Percentiles rank a stretch among this genome's conserved stretches.
These are phyloP conservation scores for Blastomyces parvus DNA, from an alignment of 2,329 filamentous ascomycete genomes.

Conservation along the genomic window DNA sequence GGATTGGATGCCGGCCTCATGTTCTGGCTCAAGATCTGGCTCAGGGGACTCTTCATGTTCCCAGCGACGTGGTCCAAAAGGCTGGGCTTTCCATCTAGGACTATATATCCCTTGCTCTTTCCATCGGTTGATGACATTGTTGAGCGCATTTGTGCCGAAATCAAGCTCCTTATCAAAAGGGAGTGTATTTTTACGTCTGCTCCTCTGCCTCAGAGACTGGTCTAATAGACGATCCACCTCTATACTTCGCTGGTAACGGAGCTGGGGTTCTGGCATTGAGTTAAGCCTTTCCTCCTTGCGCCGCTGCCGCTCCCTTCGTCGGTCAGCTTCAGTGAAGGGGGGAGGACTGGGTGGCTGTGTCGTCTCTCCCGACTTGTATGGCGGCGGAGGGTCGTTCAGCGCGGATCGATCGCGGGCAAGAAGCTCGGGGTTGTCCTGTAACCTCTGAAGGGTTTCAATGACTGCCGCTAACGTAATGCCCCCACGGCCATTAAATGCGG, in stretches of 20 bases:
- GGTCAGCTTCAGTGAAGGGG: background rate
- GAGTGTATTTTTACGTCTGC: background rate
- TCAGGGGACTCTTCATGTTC: conserved; percentile 5
- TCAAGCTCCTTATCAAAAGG: background rate
- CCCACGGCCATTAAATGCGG: background rate
- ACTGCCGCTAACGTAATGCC: background rate
- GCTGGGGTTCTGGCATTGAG: background rate
- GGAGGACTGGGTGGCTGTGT: background rate
- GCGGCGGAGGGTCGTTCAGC: background rate
- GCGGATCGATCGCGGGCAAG: background rate
- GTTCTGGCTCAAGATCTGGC: conserved; percentile 8
- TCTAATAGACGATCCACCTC: background rate
- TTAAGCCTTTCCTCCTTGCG: background rate
- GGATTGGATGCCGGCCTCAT: conserved; percentile 10
- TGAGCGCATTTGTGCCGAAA: conserved; percentile 1
- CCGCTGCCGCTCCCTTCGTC: background rate
- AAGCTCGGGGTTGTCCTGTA: background rate
- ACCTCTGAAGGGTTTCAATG: background rate
- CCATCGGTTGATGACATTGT: conserved; percentile 21
- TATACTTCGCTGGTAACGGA: background rate
- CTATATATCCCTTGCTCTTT: conserved; percentile 23
- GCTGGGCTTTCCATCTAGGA: conserved; percentile 9
- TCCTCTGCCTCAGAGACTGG: background rate
- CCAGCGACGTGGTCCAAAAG: conserved; percentile 1
- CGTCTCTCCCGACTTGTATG: background rate